Conservation (phyloP, 2,329 filamentous ascomycete genomes). For the Venturia pyrina region DNA sequence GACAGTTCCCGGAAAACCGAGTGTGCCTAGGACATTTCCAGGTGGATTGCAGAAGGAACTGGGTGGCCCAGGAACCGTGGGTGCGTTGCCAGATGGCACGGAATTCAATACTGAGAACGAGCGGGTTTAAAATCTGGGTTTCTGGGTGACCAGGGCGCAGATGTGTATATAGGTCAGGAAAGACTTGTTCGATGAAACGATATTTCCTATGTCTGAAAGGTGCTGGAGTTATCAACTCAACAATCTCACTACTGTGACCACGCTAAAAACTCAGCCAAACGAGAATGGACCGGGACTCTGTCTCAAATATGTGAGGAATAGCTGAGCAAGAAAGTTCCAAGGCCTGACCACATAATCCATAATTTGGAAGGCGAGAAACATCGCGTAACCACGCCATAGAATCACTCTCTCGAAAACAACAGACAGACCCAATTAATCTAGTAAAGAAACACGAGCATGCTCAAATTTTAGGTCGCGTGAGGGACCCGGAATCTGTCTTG, state of each 20-base stretch:
- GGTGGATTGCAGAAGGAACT: conserved; percentile 39
- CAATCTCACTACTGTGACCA: not conserved
- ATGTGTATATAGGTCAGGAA: not conserved
- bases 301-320: no score
- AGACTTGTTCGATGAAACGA: not conserved
- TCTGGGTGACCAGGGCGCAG: not conserved
- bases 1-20: conserved; percentile 37
- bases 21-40: conserved; percentile 35
- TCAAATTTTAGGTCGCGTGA: no score
- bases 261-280: not conserved
- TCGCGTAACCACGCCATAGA: no score
- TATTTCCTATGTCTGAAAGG: not conserved
- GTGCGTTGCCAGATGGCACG: not conserved
- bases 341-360: no score
- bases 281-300: no score
- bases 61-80: conserved; percentile 33
- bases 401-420: no score
- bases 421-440: no score
- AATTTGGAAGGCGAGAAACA: no score
- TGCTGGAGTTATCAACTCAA: not conserved
- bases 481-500: no score
- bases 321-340: no score
- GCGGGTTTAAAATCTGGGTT: not conserved
- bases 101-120: not conserved
- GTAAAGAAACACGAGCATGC: no score